Evolutionary conservation across 1,284 basidiomycete species (phyloP).

Genomic region (Thecaphora frezii): DNA sequence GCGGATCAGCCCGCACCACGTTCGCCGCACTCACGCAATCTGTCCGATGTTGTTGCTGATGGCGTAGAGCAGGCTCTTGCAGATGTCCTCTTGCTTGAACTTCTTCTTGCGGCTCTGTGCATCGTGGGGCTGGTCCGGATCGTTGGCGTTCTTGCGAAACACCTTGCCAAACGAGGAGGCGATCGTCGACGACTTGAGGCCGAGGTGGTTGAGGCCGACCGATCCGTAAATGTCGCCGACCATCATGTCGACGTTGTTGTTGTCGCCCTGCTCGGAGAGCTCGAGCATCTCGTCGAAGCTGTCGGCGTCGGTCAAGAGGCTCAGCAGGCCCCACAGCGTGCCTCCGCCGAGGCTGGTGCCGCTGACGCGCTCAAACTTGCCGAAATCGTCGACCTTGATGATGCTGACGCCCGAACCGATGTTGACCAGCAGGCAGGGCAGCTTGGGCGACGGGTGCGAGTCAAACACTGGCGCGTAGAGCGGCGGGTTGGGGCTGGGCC

Average conservation of each 20-base stretch:
- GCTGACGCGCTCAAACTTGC: constrained; percentile 91
- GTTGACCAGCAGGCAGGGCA: constrained; percentile 95
- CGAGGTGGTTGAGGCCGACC: constrained; percentile 64
- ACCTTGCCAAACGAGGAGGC: constrained; percentile 98
- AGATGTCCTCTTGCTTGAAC: constrained; percentile 91
- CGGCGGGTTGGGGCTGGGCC: constrained; percentile 90
- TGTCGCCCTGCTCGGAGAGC: constrained; percentile 89
- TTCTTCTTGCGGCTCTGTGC: constrained; percentile 64
- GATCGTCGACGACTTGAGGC: constrained; percentile 95
- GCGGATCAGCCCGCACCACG: no score
- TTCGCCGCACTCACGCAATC: constrained; percentile 76
- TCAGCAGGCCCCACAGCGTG: constrained; percentile 96
- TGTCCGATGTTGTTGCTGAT: constrained; percentile 99
- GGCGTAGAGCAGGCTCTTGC: constrained; percentile 82
- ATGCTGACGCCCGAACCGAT: constrained; percentile 97
- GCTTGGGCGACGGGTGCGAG: constrained; percentile 70
- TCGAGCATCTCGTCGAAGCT: constrained; percentile 98
- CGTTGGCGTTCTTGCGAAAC: constrained; percentile 71
- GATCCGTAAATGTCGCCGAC: constrained; percentile 98
- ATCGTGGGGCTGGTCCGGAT: constrained; percentile 12
- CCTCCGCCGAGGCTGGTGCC: constrained; percentile 98
- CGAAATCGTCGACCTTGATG: constrained; percentile 94
- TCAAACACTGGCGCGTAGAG: constrained; percentile 85
- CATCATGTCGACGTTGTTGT: constrained; percentile 93
- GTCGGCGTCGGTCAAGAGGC: constrained; percentile 89